These are phyloP conservation scores for Trifolium subterraneum DNA, from an alignment of 306 rosid genomes.

Conservation along the genomic window DNA sequence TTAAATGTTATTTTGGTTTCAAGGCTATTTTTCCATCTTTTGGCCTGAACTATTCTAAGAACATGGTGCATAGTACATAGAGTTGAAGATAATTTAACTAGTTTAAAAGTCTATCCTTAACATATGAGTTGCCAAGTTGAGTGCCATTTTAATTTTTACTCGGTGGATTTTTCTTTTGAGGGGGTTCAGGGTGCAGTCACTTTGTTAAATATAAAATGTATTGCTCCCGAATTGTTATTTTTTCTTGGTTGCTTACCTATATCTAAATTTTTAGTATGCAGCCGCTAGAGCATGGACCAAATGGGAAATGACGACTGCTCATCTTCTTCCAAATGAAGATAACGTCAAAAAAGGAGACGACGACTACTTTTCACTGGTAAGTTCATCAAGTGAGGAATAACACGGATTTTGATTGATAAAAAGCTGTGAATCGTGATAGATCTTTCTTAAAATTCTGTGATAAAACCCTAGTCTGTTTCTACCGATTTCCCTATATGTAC, in stretches of 20 bases:
- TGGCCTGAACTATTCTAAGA: conserved; percentile 12
- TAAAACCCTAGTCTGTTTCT: conserved; percentile 7
- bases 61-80: neutral
- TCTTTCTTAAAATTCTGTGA: neutral
- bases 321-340: conserved; percentile 86
- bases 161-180: neutral
- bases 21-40: conserved; percentile 27
- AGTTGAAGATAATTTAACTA: conserved; percentile 27
- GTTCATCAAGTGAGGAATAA: conserved; percentile 33
- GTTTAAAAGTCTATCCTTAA: conserved; percentile 25
- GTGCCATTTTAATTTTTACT: neutral
- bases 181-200: neutral
- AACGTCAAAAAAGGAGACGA: conserved; percentile 80
- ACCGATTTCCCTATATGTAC: neutral
- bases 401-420: conserved; percentile 12
- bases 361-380: conserved; percentile 82
- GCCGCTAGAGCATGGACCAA: conserved; percentile 99
- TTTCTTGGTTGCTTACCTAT: conserved; percentile 36
- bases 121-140: conserved; percentile 4
- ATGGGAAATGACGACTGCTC: conserved; percentile 98
- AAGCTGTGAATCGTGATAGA: conserved; percentile 6
- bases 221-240: neutral
- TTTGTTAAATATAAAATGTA: conserved; percentile 27
- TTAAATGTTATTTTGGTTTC: conserved; percentile 23
- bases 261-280: conserved; percentile 66